Conservation (phyloP, 495 filamentous ascomycete species). For the Hapsidospora chrysogenum region DNA sequence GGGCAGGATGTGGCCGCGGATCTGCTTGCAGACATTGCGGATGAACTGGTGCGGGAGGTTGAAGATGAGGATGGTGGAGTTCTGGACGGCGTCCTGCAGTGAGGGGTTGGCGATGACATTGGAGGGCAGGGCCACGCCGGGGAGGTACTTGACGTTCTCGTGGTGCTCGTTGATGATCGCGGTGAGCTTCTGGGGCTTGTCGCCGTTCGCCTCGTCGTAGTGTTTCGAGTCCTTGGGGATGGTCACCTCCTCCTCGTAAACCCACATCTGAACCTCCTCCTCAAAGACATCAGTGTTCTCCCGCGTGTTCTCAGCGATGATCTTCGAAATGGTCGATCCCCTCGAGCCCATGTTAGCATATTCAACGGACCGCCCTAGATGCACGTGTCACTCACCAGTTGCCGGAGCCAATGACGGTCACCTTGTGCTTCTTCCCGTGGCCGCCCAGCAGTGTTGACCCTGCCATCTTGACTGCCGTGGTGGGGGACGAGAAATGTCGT, state of each 20-base stretch:
- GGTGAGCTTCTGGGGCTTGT: constrained; percentile 68
- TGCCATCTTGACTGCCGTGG: constrained; percentile 1
- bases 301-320: constrained; percentile 79
- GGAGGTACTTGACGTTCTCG: constrained; percentile 97
- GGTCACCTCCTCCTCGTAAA: constrained; percentile 74
- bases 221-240: constrained; percentile 46
- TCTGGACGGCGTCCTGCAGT: constrained; percentile 61
- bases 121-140: constrained; percentile 60
- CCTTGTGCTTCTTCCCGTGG: constrained; percentile 63
- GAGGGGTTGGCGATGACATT: constrained; percentile 88
- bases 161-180: constrained; percentile 78
- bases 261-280: constrained; percentile 90
- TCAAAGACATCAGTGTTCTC: constrained; percentile 69
- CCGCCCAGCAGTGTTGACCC: constrained; percentile 11
- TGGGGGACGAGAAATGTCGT: background rate
- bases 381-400: constrained; percentile 47
- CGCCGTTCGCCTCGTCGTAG: constrained; percentile 29
- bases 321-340: constrained; percentile 91
- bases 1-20: constrained; percentile 77
- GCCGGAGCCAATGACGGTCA: constrained; percentile 85
- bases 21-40: constrained; percentile 62
- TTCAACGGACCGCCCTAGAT: constrained; percentile 1
- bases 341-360: constrained; percentile 24
- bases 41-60: constrained; percentile 99
- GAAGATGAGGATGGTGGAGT: constrained; percentile 81